Base-by-base conservation (phyloP, 1,139 yeast genomes). In the Hyphopichia khmerensis region DNA sequence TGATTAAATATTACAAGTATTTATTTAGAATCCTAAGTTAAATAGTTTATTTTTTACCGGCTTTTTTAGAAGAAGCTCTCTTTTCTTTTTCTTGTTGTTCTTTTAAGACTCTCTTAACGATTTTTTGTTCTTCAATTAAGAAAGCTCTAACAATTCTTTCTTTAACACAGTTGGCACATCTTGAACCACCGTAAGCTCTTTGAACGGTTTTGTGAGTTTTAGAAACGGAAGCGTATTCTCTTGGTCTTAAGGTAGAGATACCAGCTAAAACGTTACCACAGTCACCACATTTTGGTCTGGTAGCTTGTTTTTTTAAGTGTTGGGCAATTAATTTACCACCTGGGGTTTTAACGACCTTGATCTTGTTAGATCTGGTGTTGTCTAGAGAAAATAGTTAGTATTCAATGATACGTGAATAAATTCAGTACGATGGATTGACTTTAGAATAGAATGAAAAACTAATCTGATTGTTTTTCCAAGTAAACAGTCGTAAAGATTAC, bases 111-210 rank as follows among this genome's bases (percentile, higher is more conserved):
- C 95, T 89, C 91, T 93, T 93, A 72, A 93, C 99, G 61, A 93
- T 89, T 88, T 91, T 93, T 82, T 93, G 98, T 82, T 93, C 99
- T 82, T 93, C 98, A 63, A 93, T 88, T 75, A 93, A 86, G 89
- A 93, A 93, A 71, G 98, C 97, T 82, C 98, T 91, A 74, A 91
- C 90, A 65, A 93, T 85, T 85, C 96, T 88, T 78, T 90, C 96
- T 84, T 89, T 90, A 70, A 91, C 97, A 81, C 96, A 88, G 88
- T 84, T 86, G 68, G 96, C 96, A 80, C 96, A 90, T 82, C 95
- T 84, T 67, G 95, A 84, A 75, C 99, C 99, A 81, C 99, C 99
- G 91, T 93, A 93, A 67, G 96, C 91, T 84, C 99, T 93, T 73
- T 91, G 91, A 63, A 93, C 99, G 60, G 96, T 87, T 85, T 93